These are phyloP conservation scores for Fagopyrum tataricum DNA, from an alignment of 148 eudicot species.

Conservation along the genomic window DNA sequence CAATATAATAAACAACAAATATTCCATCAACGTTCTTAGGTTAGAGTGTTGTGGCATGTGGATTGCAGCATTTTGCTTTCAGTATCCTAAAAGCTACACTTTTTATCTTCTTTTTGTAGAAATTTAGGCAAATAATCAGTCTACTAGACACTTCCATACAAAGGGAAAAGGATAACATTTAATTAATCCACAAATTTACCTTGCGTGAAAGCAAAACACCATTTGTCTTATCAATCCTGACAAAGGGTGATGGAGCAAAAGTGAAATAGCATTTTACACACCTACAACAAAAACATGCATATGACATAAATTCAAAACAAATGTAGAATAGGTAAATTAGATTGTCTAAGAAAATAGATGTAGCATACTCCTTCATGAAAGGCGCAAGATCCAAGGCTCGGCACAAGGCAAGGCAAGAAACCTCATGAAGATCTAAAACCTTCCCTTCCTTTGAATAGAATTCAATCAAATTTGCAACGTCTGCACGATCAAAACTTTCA, in stretches of 20 bases:
- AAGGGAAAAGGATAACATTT: background rate
- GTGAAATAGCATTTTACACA: constrained; percentile 52
- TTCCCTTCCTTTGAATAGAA: constrained; percentile 43
- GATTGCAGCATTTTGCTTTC: background rate
- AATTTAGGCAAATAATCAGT: background rate
- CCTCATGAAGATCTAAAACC: constrained; percentile 73
- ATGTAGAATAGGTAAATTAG: background rate
- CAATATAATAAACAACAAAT: background rate
- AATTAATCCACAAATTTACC: constrained; percentile 26
- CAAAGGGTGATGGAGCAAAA: constrained; percentile 83
- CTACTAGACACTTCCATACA: background rate
- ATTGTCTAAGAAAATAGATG: background rate
- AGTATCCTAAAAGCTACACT: background rate
- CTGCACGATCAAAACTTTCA: constrained; percentile 32
- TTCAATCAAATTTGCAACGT: constrained; percentile 41
- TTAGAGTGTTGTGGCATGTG: background rate
- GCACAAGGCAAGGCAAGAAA: constrained; percentile 71
- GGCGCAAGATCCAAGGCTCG: constrained; percentile 76
- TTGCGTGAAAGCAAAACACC: constrained; percentile 21
- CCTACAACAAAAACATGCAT: constrained; percentile 36
- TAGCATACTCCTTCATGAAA: constrained; percentile 41
- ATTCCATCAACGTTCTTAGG: background rate
- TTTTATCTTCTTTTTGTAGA: background rate
- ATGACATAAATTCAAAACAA: background rate
- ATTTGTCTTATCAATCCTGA: constrained; percentile 36